Evolutionary conservation across 345 rosid genomes (phyloP).

Genomic region (Melaleuca quinquenervia): DNA sequence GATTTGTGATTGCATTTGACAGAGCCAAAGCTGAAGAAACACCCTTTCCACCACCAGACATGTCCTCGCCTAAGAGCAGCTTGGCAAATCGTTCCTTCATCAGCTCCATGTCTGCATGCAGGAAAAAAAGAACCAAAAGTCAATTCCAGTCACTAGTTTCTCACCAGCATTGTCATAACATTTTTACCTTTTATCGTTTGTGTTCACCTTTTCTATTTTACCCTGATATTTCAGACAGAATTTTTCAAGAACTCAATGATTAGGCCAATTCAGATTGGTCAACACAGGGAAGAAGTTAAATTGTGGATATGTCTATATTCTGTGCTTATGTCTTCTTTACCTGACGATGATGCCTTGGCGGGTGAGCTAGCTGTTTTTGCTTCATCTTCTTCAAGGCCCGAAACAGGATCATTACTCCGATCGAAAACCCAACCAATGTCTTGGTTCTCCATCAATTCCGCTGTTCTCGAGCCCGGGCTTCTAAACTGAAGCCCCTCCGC

Average conservation of each 20-base stretch:
- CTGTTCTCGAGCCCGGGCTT: background rate
- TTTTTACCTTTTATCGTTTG: background rate
- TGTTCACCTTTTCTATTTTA: background rate
- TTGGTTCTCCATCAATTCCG: background rate
- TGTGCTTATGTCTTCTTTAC: background rate
- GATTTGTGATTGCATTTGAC: conserved; percentile 66
- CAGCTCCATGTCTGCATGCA: conserved; percentile 41
- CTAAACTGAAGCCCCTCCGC: background rate
- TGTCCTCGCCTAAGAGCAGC: conserved; percentile 66
- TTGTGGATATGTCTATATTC: background rate
- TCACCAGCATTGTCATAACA: background rate
- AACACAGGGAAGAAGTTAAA: background rate
- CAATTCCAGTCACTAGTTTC: background rate
- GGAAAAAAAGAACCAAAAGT: background rate
- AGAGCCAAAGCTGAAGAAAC: conserved; percentile 65
- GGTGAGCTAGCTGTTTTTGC: background rate
- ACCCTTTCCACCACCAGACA: conserved; percentile 80
- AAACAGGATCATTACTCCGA: background rate
- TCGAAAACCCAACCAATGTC: background rate
- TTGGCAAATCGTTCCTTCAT: conserved; percentile 65
- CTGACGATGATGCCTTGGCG: background rate
- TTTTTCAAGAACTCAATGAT: background rate
- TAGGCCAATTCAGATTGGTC: background rate
- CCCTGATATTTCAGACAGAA: background rate
- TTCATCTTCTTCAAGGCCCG: background rate